Evolutionary conservation across 768 basidiomycete species (phyloP).

Genomic region (Butyriboletus loyo): DNA sequence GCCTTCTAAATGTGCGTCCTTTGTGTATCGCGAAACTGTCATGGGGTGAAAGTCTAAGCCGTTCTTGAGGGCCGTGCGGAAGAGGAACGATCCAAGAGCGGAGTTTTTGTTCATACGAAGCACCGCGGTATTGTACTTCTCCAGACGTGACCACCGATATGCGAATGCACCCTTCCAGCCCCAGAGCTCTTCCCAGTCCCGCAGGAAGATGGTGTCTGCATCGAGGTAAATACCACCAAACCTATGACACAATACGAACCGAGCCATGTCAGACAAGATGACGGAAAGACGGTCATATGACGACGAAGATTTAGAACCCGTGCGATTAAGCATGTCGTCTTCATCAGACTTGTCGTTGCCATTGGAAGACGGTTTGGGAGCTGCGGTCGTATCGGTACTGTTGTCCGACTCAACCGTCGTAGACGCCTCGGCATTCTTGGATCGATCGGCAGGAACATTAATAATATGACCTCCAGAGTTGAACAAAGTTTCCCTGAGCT

Average conservation of each 20-base stretch:
- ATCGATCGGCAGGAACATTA: slow-evolving; percentile 51
- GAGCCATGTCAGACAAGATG: slow-evolving; percentile 94
- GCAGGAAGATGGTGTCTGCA: slow-evolving; percentile 91
- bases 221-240: slow-evolving; percentile 97
- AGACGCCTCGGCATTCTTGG: slow-evolving; percentile 27
- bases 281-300: slow-evolving; percentile 92
- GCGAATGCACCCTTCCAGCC: slow-evolving; percentile 96
- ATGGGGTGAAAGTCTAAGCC: slow-evolving; percentile 96
- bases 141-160: slow-evolving; percentile 90
- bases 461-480: slow-evolving; percentile 82
- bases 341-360: slow-evolving; percentile 35
- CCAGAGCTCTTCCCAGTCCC: slow-evolving; percentile 99
- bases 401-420: slow-evolving; percentile 18
- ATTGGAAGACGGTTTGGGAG: slow-evolving; percentile 21
- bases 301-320: slow-evolving; percentile 83
- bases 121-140: slow-evolving; percentile 96
- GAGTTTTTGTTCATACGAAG: slow-evolving; percentile 91
- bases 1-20: slow-evolving; percentile 82
- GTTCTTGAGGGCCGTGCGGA: slow-evolving; percentile 93
- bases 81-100: slow-evolving; percentile 88
- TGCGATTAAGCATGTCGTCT: slow-evolving; percentile 68
- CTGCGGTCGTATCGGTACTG: slow-evolving; percentile 17
- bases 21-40: slow-evolving; percentile 87
- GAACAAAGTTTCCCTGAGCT: slow-evolving; percentile 70
- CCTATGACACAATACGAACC: slow-evolving; percentile 95